Evolutionary conservation across 305 asterid species (phyloP).

Genomic region (Solanum aculeatissimum): DNA sequence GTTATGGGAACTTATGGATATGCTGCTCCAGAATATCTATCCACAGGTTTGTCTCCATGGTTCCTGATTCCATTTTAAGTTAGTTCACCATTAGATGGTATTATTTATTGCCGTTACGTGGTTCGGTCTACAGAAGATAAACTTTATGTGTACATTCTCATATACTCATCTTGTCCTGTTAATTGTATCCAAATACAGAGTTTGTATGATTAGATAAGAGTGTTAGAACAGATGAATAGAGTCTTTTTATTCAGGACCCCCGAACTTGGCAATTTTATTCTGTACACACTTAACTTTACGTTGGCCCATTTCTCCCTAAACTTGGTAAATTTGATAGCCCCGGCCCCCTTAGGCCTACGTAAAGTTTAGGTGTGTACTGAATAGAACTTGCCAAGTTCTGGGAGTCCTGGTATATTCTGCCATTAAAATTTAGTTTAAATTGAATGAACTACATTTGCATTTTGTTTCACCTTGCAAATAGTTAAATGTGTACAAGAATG

Average conservation of each 20-base stretch:
- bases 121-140: background rate
- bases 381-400: too few species aligned
- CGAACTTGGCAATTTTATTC: too few species aligned
- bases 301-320: too few species aligned
- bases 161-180: background rate
- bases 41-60: slow-evolving; percentile 46
- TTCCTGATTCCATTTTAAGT: background rate
- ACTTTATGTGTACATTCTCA: background rate
- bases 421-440: background rate
- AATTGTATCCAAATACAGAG: background rate
- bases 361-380: too few species aligned
- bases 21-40: slow-evolving; percentile 86
- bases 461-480: background rate
- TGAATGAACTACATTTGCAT: background rate
- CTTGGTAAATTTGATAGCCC: too few species aligned
- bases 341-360: too few species aligned
- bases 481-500: background rate
- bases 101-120: background rate
- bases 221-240: background rate
- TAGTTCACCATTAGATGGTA: background rate
- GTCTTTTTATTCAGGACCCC: background rate
- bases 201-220: background rate
- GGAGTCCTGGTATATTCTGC: too few species aligned
- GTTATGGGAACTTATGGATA: slow-evolving; percentile 95
- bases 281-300: too few species aligned